Base-by-base conservation (phyloP, 208 protist genomes). In the Wallacemonas sp. region DNA sequence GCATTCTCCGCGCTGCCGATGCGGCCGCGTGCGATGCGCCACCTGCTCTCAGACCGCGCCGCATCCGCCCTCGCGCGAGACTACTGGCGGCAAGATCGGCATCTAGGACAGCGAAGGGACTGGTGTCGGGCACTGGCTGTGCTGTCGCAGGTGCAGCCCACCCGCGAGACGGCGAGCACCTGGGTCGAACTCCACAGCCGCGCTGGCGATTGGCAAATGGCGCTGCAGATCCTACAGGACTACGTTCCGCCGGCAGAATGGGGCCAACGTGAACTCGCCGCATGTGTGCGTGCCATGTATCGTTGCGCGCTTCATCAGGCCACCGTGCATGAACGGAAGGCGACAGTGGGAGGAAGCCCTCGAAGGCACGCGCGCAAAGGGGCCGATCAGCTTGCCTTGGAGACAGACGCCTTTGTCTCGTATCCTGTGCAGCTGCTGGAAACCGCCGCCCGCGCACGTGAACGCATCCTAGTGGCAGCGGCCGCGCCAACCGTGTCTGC, bases 251-350 rank as follows among this genome's bases (percentile, higher is more conserved):
- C 77, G 3, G 4, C 44, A 15, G 41, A 37, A 32, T 93, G 87
- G 84, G 89, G 79, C 6, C 81, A 91, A 54, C 76, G 85, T 53
- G 87, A 93, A 30, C 71, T 89, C 3, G 45, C 71, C 15, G 74
- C 69, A 21, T 73, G 61, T 13, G 44, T 91, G 19, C 78, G 81
- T 9, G 64, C 70, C 30, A 39, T 91, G n/a, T 89, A 87, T 57
- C 62, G 57, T 24, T 76, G 79, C 13, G 70, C 66, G 19, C 66
- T 29, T n/a, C n/a, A n/a, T n/a, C n/a, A n/a, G n/a, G n/a, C n/a
- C n/a, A n/a, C n/a, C 19, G 38, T 24, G 13, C 27, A 9, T 21
- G 29, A 27, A 58, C 24, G 17, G 59, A n/a, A n/a, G n/a, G n/a
- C n/a, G n/a, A n/a, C n/a, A n/a, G n/a, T n/a, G n/a, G n/a, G n/a